Evolutionary conservation across 2,329 filamentous ascomycete genomes (phyloP).

Genomic region (Aureobasidium lini): DNA sequence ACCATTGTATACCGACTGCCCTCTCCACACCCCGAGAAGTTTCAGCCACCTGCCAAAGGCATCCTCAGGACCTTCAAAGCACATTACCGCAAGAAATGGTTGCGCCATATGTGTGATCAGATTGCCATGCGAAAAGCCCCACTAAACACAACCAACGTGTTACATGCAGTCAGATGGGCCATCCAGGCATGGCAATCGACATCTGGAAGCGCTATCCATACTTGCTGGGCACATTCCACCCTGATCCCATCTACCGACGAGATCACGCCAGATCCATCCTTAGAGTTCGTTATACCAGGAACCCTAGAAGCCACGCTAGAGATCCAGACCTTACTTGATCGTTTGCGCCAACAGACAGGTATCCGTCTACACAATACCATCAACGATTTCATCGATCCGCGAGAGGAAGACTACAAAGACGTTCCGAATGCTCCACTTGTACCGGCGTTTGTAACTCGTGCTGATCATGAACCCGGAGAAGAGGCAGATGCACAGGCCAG

Average conservation of each 20-base stretch:
- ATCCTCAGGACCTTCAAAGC: conserved; percentile 13
- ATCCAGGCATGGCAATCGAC: conserved; percentile 12
- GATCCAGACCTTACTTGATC: neutral
- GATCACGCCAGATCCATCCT: neutral
- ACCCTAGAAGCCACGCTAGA: neutral
- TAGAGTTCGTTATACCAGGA: neutral
- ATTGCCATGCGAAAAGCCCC: neutral
- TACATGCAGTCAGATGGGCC: conserved; percentile 10
- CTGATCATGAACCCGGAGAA: neutral
- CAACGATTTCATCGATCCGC: conserved; percentile 2
- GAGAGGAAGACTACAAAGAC: neutral
- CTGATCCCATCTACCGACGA: neutral
- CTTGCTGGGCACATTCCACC: conserved; percentile 8
- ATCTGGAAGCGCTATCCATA: neutral
- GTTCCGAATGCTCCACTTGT: neutral
- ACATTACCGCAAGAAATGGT: conserved; percentile 10
- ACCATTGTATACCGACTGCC: conserved; percentile 9
- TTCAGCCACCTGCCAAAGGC: conserved; percentile 11
- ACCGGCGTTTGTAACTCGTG: neutral
- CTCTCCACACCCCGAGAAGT: neutral
- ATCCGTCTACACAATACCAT: neutral
- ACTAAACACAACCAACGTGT: conserved; percentile 10
- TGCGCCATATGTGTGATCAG: conserved; percentile 1
- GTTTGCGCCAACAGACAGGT: neutral
- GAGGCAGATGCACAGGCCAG: neutral